Evolutionary conservation across 805 yeast species (phyloP).

Genomic region (Barnettozyma californica): DNA sequence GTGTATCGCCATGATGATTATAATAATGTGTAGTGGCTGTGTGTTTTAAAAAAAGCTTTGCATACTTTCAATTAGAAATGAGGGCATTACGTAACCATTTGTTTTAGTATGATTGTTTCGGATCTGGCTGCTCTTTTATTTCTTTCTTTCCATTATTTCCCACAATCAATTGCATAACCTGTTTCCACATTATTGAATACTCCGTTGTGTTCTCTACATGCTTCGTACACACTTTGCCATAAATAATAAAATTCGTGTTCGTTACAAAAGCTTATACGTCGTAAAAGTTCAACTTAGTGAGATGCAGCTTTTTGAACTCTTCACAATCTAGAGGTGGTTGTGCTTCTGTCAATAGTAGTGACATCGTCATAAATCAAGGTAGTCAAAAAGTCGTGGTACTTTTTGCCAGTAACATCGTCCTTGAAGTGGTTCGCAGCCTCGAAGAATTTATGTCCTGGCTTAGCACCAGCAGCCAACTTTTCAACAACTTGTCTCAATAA

Average conservation of each 20-base stretch:
- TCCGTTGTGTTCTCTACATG: too few relatives aligned
- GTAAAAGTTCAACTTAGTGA: neutral
- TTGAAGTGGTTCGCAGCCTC: slow-evolving; percentile 66
- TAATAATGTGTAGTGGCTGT: too few relatives aligned
- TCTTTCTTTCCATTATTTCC: too few relatives aligned
- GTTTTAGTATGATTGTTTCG: too few relatives aligned
- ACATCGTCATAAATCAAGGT: slow-evolving; percentile 71
- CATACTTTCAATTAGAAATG: too few relatives aligned
- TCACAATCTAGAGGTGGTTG: slow-evolving; percentile 7
- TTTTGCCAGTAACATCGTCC: slow-evolving; percentile 68
- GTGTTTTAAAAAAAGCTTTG: too few relatives aligned
- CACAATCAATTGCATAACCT: too few relatives aligned
- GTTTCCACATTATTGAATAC: too few relatives aligned
- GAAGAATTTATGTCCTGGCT: slow-evolving; percentile 59
- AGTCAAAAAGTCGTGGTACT: slow-evolving; percentile 73
- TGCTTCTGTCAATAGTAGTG: slow-evolving; percentile 37
- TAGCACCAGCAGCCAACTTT: slow-evolving; percentile 42
- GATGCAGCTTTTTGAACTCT: neutral
- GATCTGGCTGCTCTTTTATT: too few relatives aligned
- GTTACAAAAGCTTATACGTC: neutral
- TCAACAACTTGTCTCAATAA: slow-evolving; percentile 59
- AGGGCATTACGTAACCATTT: too few relatives aligned
- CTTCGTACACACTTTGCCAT: too few relatives aligned
- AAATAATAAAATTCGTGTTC: neutral
- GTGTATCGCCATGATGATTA: slow-evolving; percentile 5